These are phyloP conservation scores for Solanum sitiens DNA, from an alignment of 257 asterid genomes.

Conservation along the genomic window DNA sequence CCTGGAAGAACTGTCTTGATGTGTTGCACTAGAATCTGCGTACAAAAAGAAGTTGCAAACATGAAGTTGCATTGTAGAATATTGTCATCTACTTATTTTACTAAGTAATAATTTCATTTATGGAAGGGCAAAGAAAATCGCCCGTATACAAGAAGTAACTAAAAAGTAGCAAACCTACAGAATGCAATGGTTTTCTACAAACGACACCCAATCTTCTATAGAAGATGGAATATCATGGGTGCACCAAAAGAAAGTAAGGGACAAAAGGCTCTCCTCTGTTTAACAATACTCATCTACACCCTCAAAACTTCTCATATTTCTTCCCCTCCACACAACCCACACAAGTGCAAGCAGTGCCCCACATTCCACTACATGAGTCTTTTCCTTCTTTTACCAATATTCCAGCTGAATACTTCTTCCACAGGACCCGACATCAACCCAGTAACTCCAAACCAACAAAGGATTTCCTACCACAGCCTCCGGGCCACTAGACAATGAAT, in stretches of 20 bases:
- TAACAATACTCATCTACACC: background rate
- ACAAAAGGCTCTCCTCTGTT: background rate
- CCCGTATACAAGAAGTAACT: background rate
- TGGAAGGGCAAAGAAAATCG: background rate
- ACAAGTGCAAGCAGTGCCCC: background rate
- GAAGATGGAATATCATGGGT: background rate
- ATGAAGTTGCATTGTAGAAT: background rate
- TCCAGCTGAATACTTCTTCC: background rate
- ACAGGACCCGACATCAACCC: background rate
- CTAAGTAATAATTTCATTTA: background rate
- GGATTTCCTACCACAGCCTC: background rate
- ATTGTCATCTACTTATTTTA: background rate
- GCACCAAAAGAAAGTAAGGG: background rate
- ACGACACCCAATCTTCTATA: background rate
- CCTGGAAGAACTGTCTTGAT: conserved; percentile 87
- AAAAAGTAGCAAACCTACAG: background rate
- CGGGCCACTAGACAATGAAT: background rate
- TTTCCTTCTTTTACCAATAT: background rate
- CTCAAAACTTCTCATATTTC: background rate
- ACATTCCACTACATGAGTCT: background rate
- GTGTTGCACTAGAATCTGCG: conserved; percentile 82
- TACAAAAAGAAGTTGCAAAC: background rate
- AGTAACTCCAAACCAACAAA: background rate
- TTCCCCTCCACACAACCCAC: background rate
- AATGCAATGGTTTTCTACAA: background rate